These are phyloP conservation scores for Trametes cinnabarina DNA, from an alignment of 768 basidiomycete species.

Conservation along the genomic window DNA sequence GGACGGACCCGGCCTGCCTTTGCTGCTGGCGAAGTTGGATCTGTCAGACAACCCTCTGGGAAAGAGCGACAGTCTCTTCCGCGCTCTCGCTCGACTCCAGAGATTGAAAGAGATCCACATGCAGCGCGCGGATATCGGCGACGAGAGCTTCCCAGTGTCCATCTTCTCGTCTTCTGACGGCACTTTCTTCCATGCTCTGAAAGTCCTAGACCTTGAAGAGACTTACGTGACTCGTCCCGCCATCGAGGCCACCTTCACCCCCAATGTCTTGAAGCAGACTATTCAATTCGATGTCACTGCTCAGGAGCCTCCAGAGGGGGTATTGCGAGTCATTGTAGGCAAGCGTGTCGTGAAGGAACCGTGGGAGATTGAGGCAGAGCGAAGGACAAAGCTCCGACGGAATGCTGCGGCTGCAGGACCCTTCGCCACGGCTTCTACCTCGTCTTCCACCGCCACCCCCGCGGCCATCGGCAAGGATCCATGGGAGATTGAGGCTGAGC, in stretches of 20 bases:
- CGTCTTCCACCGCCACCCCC: conserved; percentile 13
- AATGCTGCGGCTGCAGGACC: conserved; percentile 18
- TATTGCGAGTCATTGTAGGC: conserved; percentile 59
- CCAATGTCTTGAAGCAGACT: conserved; percentile 41
- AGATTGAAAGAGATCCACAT: conserved; percentile 58
- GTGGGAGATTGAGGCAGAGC: conserved; percentile 79
- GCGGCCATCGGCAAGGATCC: conserved; percentile 53
- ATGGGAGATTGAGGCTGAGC: conserved; percentile 83
- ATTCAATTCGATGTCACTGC: conserved; percentile 54
- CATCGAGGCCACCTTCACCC: conserved; percentile 44
- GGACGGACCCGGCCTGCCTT: conserved; percentile 43
- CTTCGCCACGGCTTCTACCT: conserved; percentile 3
- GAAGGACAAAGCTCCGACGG: conserved; percentile 43
- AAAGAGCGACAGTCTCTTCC: conserved; percentile 40
- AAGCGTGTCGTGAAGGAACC: conserved; percentile 69
- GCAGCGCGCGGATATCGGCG: conserved; percentile 55
- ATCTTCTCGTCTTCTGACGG: conserved; percentile 29
- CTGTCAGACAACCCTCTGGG: conserved; percentile 69
- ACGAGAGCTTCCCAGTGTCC: conserved; percentile 53
- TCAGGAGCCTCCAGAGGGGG: conserved; percentile 52
- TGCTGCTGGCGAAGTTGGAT: conserved; percentile 54
- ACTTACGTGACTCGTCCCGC: conserved; percentile 54
- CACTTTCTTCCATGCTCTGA: conserved; percentile 49
- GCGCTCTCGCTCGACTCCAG: conserved; percentile 44
- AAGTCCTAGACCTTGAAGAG: conserved; percentile 63